Conservation (phyloP, 352 stramenopile genomes). For the Proteromonas lacertae region DNA sequence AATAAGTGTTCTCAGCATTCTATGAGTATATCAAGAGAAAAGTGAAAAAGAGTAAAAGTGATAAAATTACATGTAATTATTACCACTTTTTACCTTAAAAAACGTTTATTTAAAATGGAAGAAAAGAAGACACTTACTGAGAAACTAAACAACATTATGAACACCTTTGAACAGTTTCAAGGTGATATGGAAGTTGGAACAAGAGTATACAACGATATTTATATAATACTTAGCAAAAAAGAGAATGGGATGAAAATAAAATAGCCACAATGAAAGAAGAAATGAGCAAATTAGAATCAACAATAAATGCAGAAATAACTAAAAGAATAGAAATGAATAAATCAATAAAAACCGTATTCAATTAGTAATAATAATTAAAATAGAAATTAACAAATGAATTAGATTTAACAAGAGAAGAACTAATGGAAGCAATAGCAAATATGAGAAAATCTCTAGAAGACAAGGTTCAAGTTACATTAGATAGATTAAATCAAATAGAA, state of each 20-base stretch:
- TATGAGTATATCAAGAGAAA: too few relatives aligned
- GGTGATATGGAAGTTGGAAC: too few relatives aligned
- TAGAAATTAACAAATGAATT: not conserved
- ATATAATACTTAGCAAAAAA: conserved; percentile 7
- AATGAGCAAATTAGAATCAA: conserved; percentile 28
- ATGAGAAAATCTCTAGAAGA: not conserved
- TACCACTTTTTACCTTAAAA: too few relatives aligned
- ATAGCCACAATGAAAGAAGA: conserved; percentile 35
- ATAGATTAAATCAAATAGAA: not conserved
- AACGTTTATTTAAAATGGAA: too few relatives aligned
- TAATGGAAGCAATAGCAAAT: not conserved
- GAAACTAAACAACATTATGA: too few relatives aligned
- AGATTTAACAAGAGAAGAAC: not conserved
- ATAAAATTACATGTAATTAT: too few relatives aligned
- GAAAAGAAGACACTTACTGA: too few relatives aligned
- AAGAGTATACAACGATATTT: too few relatives aligned
- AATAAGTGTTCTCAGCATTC: too few relatives aligned
- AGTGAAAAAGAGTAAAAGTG: too few relatives aligned
- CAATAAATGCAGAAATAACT: conserved; percentile 32
- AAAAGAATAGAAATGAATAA: conserved; percentile 46
- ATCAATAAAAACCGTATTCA: conserved; percentile 8
- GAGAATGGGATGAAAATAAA: conserved; percentile 33
- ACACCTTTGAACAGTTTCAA: too few relatives aligned
- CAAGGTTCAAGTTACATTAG: not conserved
- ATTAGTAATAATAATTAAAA: not conserved